Conservation (phyloP, 768 basidiomycete genomes). For the Vararia minispora region DNA sequence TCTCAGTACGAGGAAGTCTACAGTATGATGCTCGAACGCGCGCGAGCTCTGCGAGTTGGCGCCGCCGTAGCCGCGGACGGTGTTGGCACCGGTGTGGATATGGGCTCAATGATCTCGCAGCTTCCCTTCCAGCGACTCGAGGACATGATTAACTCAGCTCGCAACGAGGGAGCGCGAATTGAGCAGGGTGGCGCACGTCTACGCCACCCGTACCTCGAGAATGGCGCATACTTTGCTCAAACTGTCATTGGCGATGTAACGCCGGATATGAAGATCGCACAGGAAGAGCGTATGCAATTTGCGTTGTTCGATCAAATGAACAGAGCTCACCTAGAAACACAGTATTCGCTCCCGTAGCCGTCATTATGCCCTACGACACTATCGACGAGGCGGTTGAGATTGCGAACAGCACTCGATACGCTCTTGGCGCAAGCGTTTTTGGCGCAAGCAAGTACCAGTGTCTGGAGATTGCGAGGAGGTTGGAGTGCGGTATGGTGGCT, state of each 20-base stretch:
- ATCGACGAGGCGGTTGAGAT: conserved; percentile 80
- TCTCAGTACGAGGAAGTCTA: conserved; percentile 70
- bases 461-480: conserved; percentile 61
- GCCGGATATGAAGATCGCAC: conserved; percentile 62
- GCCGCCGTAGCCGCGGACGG: conserved; percentile 66
- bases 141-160: conserved; percentile 53
- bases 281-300: conserved; percentile 56
- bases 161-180: conserved; percentile 51
- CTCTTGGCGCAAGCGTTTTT: conserved; percentile 90
- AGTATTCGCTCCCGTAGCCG: conserved; percentile 92
- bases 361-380: conserved; percentile 75
- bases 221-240: conserved; percentile 77
- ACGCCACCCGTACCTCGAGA: conserved; percentile 51
- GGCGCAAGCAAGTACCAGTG: conserved; percentile 77
- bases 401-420: conserved; percentile 82
- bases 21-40: conserved; percentile 49
- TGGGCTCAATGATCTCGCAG: conserved; percentile 54
- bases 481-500: conserved; percentile 96
- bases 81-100: conserved; percentile 65
- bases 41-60: conserved; percentile 62
- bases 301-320: too few relatives aligned
- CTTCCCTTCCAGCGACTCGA: conserved; percentile 39
- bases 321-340: too few relatives aligned
- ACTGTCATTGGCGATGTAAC: conserved; percentile 79
- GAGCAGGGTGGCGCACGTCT: conserved; percentile 55